phyloP scores from a whole-genome alignment of 2,329 filamentous ascomycete genomes.

The Colletotrichum incanum region DNA sequence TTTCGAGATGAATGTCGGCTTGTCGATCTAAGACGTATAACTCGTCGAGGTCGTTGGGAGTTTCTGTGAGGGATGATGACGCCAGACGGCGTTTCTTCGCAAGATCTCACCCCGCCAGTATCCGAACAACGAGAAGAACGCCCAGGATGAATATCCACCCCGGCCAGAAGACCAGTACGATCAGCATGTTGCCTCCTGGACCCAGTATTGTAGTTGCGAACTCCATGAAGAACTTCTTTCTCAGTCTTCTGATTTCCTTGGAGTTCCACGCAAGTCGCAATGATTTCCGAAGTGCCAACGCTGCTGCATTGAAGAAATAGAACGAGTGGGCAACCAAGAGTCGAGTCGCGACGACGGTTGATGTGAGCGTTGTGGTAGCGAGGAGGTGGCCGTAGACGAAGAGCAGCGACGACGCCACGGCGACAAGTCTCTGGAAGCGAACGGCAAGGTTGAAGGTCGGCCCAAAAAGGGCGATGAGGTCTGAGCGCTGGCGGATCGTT shows the following conservation, averaged over 20 bases:
- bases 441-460: constrained; percentile 55
- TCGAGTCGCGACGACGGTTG: constrained; percentile 49
- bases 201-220: constrained; percentile 67
- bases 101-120: constrained; percentile 52
- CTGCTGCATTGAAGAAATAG: constrained; percentile 47
- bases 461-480: constrained; percentile 52
- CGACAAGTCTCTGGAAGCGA: constrained; percentile 54
- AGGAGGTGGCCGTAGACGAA: constrained; percentile 52
- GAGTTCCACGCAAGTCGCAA: constrained; percentile 55
- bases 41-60: background rate
- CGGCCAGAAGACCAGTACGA: constrained; percentile 70
- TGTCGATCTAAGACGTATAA: background rate
- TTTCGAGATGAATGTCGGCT: constrained; percentile 62
- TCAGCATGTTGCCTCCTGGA: constrained; percentile 63
- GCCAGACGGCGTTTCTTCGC: background rate
- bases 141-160: constrained; percentile 67
- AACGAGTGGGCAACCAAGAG: constrained; percentile 50
- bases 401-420: constrained; percentile 51
- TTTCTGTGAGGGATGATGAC: background rate
- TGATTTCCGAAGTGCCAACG: constrained; percentile 36
- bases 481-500: constrained; percentile 50
- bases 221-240: constrained; percentile 67
- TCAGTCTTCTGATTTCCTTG: constrained; percentile 53
- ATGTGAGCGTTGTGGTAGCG: constrained; percentile 49
- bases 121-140: constrained; percentile 53